Percentiles rank a stretch among this genome's conserved stretches.
These are phyloP conservation scores for Beauveria rudraprayagi DNA, from an alignment of 2,329 filamentous ascomycete species.

Conservation along the genomic window DNA sequence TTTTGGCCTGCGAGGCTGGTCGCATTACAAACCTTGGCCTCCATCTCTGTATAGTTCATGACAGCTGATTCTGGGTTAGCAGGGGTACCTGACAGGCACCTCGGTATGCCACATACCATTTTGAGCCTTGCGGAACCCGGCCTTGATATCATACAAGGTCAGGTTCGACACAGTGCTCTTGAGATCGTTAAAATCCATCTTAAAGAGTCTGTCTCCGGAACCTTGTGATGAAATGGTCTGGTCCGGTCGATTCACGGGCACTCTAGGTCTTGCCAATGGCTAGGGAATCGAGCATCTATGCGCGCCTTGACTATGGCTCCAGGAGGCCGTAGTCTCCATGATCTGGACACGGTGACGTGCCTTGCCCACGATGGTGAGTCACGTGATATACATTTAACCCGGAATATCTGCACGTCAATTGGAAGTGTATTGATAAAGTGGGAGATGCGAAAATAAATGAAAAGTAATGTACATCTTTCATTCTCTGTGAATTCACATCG, in stretches of 20 bases:
- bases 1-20: slow-evolving; percentile 5
- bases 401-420: background rate
- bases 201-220: slow-evolving; percentile 16
- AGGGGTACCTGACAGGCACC: slow-evolving; percentile 9
- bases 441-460: too few species aligned
- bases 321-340: slow-evolving; percentile 8
- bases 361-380: background rate
- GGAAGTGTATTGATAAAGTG: background rate
- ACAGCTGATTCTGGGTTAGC: slow-evolving; percentile 55
- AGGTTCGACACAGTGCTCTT: slow-evolving; percentile 86
- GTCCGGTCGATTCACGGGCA: background rate
- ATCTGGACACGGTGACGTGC: slow-evolving; percentile 11
- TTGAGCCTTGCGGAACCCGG: slow-evolving; percentile 87
- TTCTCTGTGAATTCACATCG: background rate
- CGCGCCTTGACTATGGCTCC: background rate
- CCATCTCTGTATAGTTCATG: slow-evolving; percentile 98
- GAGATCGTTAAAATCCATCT: slow-evolving; percentile 79
- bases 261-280: slow-evolving; percentile 2
- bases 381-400: background rate
- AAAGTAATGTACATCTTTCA: background rate
- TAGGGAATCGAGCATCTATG: background rate
- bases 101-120: slow-evolving; percentile 62
- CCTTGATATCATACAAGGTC: slow-evolving; percentile 91
- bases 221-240: background rate
- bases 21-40: slow-evolving; percentile 48